phyloP scores from a whole-genome alignment of 225 moss, liverwort and hornwort genomes.

The Polytrichum commune region DNA sequence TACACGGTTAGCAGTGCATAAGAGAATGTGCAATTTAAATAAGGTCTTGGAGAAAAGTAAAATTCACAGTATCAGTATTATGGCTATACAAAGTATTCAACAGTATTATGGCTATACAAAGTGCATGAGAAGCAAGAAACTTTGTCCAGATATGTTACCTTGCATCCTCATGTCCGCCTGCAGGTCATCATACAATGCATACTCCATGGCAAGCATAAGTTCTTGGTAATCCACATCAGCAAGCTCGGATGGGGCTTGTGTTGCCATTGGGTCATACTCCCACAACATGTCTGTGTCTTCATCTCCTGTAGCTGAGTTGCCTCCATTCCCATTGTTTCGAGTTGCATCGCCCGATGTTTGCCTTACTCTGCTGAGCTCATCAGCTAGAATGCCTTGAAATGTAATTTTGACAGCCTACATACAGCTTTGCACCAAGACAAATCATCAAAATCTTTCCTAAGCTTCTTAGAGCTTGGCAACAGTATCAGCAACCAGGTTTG shows the following conservation, averaged over 20 bases:
- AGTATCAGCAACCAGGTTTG: background rate
- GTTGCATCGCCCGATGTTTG: conserved; percentile 27
- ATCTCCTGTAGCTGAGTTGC: conserved; percentile 22
- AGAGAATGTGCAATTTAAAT: too few relatives aligned
- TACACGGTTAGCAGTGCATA: too few relatives aligned
- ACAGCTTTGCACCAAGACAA: conserved; percentile 15
- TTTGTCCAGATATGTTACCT: conserved; percentile 41
- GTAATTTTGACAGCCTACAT: conserved; percentile 67
- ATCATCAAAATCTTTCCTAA: background rate
- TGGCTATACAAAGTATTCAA: too few relatives aligned
- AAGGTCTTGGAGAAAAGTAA: background rate
- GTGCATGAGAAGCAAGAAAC: too few relatives aligned
- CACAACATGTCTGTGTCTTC: conserved; percentile 85
- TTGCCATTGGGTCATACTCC: conserved; percentile 70
- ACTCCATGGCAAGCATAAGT: conserved; percentile 92
- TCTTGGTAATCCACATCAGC: conserved; percentile 75
- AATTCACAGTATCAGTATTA: background rate
- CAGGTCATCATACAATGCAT: conserved; percentile 80
- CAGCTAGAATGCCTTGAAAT: conserved; percentile 75
- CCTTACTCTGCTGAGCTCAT: conserved; percentile 80
- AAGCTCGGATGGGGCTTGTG: conserved; percentile 59
- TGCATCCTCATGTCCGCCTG: conserved; percentile 64
- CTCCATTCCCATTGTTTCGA: conserved; percentile 16
- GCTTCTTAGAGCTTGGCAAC: background rate
- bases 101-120: too few relatives aligned